A percentile compares a stretch with the other conserved stretches of the same genome.
phyloP scores from a whole-genome alignment of 2,329 filamentous ascomycete genomes.

The Colletotrichum eremochloae region DNA sequence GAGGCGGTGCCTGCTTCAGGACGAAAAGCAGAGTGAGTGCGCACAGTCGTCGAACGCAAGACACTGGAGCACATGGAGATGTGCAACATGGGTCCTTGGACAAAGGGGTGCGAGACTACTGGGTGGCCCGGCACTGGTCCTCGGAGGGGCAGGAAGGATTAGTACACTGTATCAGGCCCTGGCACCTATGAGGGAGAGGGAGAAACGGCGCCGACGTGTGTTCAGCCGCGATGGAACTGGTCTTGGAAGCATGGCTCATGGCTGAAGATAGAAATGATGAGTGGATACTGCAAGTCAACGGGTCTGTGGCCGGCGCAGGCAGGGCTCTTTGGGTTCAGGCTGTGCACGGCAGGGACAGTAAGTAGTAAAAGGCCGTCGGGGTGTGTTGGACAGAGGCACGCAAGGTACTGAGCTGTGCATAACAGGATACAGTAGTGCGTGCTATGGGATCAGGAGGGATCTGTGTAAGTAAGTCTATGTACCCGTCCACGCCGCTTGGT shows the following conservation, averaged over 20 bases:
- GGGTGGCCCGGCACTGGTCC: constrained; percentile 28
- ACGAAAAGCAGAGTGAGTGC: constrained; percentile 39
- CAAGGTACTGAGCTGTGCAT: constrained; percentile 41
- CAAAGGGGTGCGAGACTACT: constrained; percentile 25
- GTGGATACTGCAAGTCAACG: constrained; percentile 39
- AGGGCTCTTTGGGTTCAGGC: constrained; percentile 18
- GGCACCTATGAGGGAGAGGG: constrained; percentile 11
- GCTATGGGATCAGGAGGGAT: constrained; percentile 38
- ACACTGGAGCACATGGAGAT: constrained; percentile 41
- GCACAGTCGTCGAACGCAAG: constrained; percentile 40
- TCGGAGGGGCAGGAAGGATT: not conserved
- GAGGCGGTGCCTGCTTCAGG: constrained; percentile 42
- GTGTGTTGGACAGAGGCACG: constrained; percentile 25
- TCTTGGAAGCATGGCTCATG: constrained; percentile 40
- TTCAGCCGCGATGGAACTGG: constrained; percentile 38
- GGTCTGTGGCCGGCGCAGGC: constrained; percentile 37
- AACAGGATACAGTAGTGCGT: constrained; percentile 34
- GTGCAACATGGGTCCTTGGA: constrained; percentile 35
- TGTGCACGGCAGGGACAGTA: constrained; percentile 19
- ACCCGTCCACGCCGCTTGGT: constrained; percentile 11
- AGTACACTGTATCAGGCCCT: constrained; percentile 19
- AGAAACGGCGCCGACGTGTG: constrained; percentile 38
- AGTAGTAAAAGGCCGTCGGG: constrained; percentile 2
- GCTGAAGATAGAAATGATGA: constrained; percentile 36
- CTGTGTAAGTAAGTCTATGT: constrained; percentile 27